Conservation (phyloP, 1,284 basidiomycete genomes). For the Tetrapyrgos nigripes region DNA sequence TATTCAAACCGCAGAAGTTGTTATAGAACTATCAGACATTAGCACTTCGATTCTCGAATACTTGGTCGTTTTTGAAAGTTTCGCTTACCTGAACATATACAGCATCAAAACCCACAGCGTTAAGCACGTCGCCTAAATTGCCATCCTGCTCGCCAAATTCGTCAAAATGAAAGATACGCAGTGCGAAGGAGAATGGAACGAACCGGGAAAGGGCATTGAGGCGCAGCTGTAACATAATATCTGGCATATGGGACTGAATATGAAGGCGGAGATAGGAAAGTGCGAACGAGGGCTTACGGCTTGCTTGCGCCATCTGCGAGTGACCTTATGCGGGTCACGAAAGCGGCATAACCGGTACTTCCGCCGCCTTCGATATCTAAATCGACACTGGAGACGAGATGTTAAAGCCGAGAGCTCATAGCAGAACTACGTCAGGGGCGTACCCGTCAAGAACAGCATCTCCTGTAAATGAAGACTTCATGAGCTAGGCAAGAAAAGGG, state of each 20-base stretch:
- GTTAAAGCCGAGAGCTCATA: no score
- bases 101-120: conserved; percentile 63
- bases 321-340: conserved; percentile 57
- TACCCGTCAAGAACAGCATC: conserved; percentile 64
- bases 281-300: conserved; percentile 37
- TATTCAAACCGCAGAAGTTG: conserved; percentile 60
- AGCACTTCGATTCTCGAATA: no score
- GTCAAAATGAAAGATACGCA: not conserved
- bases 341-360: conserved; percentile 55
- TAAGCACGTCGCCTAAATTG: conserved; percentile 54
- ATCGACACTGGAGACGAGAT: conserved; percentile 52
- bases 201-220: conserved; percentile 67
- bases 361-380: conserved; percentile 71
- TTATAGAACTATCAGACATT: conserved; percentile 44
- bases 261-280: not conserved
- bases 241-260: conserved; percentile 30
- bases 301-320: conserved; percentile 57
- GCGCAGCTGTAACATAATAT: conserved; percentile 69
- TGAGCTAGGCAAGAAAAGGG: not conserved
- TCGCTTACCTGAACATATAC: conserved; percentile 59
- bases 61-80: no score
- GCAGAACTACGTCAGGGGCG: no score
- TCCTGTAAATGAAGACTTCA: not conserved
- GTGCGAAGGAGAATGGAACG: conserved; percentile 34
- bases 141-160: not conserved